A percentile compares a stretch with the other conserved stretches of the same genome.
Conservation (phyloP, 306 rosid genomes). For the Medicago lupulina region DNA sequence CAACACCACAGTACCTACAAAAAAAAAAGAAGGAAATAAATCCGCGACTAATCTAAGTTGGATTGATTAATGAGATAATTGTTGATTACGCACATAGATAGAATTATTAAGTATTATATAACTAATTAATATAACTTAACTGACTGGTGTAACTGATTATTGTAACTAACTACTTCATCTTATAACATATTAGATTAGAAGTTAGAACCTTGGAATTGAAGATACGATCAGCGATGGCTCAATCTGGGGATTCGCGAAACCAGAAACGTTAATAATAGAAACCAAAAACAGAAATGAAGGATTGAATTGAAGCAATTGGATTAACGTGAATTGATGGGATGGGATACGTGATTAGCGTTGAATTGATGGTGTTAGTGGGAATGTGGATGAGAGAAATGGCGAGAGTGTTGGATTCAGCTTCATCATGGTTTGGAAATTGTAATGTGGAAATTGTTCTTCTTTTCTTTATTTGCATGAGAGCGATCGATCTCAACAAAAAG, state of each 20-base stretch:
- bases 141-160: too few relatives aligned
- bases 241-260: neutral
- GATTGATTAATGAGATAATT: neutral
- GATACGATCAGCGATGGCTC: neutral
- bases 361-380: neutral
- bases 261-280: too few relatives aligned
- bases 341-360: neutral
- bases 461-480: neutral
- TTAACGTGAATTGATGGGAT: neutral
- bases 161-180: too few relatives aligned
- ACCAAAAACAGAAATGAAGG: neutral
- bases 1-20: constrained; percentile 42
- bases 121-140: too few relatives aligned
- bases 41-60: neutral
- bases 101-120: too few relatives aligned
- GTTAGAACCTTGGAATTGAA: too few relatives aligned
- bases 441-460: constrained; percentile 7
- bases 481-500: constrained; percentile 37
- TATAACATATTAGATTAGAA: too few relatives aligned
- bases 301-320: neutral
- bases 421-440: constrained; percentile 29
- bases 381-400: constrained; percentile 21
- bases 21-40: neutral
- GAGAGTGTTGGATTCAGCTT: constrained; percentile 33
- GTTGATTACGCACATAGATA: too few relatives aligned